Evolutionary conservation across 768 basidiomycete genomes (phyloP).

Genomic region (Filobasidium floriforme): DNA sequence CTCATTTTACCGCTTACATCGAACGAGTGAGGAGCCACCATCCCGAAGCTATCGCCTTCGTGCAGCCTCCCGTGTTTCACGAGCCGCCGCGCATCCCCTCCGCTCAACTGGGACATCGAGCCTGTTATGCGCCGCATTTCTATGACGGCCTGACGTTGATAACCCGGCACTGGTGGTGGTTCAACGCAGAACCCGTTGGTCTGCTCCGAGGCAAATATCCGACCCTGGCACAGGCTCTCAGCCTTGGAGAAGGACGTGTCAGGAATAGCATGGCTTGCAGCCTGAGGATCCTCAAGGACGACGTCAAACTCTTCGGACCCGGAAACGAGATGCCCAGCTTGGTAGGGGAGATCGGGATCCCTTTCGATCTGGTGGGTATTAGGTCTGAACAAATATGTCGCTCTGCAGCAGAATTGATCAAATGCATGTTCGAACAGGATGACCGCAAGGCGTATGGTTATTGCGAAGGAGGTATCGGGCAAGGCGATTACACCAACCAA

Average conservation of each 20-base stretch:
- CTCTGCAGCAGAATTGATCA: slow-evolving; percentile 28
- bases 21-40: slow-evolving; percentile 52
- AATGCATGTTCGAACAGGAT: slow-evolving; percentile 51
- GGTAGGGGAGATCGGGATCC: slow-evolving; percentile 56
- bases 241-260: slow-evolving; percentile 71
- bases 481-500: slow-evolving; percentile 59
- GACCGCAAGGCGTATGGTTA: slow-evolving; percentile 73
- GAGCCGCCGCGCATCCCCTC: slow-evolving; percentile 60
- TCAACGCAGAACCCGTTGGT: slow-evolving; percentile 59
- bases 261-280: slow-evolving; percentile 71
- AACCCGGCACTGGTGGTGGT: slow-evolving; percentile 75
- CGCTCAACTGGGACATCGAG: slow-evolving; percentile 57
- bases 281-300: slow-evolving; percentile 70
- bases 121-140: slow-evolving; percentile 75
- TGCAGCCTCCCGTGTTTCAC: slow-evolving; percentile 85
- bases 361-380: slow-evolving; percentile 77
- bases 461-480: slow-evolving; percentile 54
- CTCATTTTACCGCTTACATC: slow-evolving; percentile 44
- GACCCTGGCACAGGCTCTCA: slow-evolving; percentile 60
- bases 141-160: slow-evolving; percentile 91
- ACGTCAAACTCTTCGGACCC: slow-evolving; percentile 48
- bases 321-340: slow-evolving; percentile 41
- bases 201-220: slow-evolving; percentile 66
- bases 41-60: slow-evolving; percentile 76
- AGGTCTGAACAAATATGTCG: not conserved